A percentile compares a stretch with the other conserved stretches of the same genome.
These are phyloP conservation scores for Hericium coralloides DNA, from an alignment of 768 basidiomycete genomes.

Conservation along the genomic window DNA sequence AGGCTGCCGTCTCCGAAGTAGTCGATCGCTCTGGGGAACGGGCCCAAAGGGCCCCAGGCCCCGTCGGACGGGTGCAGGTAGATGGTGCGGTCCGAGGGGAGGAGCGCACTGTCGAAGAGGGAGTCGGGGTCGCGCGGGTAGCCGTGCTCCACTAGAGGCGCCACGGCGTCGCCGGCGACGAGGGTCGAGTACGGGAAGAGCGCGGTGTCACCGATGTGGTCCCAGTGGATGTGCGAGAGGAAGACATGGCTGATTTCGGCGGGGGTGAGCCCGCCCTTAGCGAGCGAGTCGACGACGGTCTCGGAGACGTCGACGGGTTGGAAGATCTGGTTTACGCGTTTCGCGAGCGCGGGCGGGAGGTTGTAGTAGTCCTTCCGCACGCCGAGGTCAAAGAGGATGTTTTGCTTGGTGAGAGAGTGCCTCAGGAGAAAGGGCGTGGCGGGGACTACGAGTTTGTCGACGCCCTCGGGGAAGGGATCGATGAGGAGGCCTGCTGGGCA, in stretches of 20 bases:
- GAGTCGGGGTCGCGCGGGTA: background rate
- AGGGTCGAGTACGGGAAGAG: slow-evolving; percentile 6
- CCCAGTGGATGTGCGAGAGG: slow-evolving; percentile 11
- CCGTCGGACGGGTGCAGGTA: background rate
- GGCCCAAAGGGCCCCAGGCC: background rate
- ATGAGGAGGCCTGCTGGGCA: slow-evolving; percentile 14
- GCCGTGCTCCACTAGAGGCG: background rate
- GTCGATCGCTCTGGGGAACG: slow-evolving; percentile 10
- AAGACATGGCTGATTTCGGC: slow-evolving; percentile 1
- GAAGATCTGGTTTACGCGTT: background rate
- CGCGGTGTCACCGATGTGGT: slow-evolving; percentile 9
- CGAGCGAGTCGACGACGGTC: slow-evolving; percentile 3
- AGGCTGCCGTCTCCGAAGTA: slow-evolving; percentile 9
- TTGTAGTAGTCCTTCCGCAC: slow-evolving; percentile 4
- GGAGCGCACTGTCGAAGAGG: background rate
- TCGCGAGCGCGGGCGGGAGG: slow-evolving; percentile 1
- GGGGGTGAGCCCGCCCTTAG: slow-evolving; percentile 6
- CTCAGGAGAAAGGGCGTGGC: slow-evolving; percentile 7
- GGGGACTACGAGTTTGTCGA: background rate
- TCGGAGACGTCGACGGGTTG: background rate
- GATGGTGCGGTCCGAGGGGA: background rate
- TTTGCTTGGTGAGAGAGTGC: slow-evolving; percentile 4
- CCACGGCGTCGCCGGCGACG: slow-evolving; percentile 1
- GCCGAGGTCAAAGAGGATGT: slow-evolving; percentile 10
- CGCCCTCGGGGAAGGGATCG: slow-evolving; percentile 1